phyloP scores from a whole-genome alignment of 1,284 basidiomycete genomes.

The Chalciporus piperatoides region DNA sequence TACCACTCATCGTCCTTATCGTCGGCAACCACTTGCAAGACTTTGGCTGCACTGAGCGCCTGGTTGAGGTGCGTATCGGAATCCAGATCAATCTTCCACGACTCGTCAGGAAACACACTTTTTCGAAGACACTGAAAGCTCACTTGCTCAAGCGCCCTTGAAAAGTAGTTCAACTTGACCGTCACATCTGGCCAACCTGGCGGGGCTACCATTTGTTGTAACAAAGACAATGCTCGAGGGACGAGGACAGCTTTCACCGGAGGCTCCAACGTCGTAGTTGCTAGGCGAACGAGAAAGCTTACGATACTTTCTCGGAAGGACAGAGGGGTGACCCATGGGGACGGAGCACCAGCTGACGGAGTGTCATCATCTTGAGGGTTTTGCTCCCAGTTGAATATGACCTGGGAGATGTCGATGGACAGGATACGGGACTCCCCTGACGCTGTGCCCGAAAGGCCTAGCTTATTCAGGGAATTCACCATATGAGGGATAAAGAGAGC shows the following conservation, averaged over 20 bases:
- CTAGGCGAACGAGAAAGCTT: slow-evolving; percentile 89
- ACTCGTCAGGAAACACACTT: slow-evolving; percentile 19
- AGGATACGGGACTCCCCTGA: slow-evolving; percentile 80
- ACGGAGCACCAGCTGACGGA: slow-evolving; percentile 19
- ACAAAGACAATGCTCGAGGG: slow-evolving; percentile 74
- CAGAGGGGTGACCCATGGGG: slow-evolving; percentile 72
- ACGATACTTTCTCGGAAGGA: slow-evolving; percentile 86
- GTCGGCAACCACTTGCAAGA: slow-evolving; percentile 82
- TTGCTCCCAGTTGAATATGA: slow-evolving; percentile 88
- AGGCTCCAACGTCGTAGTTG: slow-evolving; percentile 70
- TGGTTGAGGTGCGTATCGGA: slow-evolving; percentile 62
- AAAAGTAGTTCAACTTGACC: slow-evolving; percentile 88
- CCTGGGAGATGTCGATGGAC: slow-evolving; percentile 81
- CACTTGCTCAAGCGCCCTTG: slow-evolving; percentile 78
- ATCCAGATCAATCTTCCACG: slow-evolving; percentile 66
- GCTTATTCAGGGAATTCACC: slow-evolving; percentile 84
- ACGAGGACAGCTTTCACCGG: slow-evolving; percentile 62
- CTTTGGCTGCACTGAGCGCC: slow-evolving; percentile 84
- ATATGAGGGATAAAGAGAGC: slow-evolving; percentile 96
- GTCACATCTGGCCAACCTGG: slow-evolving; percentile 92
- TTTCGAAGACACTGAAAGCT: slow-evolving; percentile 21
- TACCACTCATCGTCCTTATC: slow-evolving; percentile 90
- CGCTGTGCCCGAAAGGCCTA: slow-evolving; percentile 76
- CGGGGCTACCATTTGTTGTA: slow-evolving; percentile 79
- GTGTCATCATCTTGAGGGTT: slow-evolving; percentile 41